Evolutionary conservation across 1,284 basidiomycete genomes (phyloP).

Genomic region (Ustilago bromivora): DNA sequence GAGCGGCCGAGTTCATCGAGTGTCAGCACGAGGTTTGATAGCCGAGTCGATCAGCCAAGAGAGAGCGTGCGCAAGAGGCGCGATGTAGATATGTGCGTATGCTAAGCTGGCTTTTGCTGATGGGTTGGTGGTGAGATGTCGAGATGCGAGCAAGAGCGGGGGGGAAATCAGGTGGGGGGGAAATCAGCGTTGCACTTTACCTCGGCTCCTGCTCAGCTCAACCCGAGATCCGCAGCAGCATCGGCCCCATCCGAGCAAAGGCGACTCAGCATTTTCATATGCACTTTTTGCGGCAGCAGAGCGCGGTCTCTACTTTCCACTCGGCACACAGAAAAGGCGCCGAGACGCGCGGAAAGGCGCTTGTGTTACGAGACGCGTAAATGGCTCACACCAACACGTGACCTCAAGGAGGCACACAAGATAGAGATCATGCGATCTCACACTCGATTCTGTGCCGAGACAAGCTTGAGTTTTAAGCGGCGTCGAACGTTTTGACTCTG

Average conservation of each 20-base stretch:
- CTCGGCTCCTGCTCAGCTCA: no score
- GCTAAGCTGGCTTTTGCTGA: no score
- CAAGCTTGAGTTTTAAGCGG: not conserved
- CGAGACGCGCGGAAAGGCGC: not conserved
- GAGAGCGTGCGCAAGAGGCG: not conserved
- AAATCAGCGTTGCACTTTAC: no score
- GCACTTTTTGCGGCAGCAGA: slow-evolving; percentile 1
- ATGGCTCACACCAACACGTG: slow-evolving; percentile 8
- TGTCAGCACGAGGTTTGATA: not conserved
- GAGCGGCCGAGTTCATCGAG: slow-evolving; percentile 42
- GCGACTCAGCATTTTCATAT: slow-evolving; percentile 6
- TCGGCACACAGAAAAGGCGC: not conserved
- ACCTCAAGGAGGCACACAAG: not conserved
- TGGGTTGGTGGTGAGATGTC: not conserved
- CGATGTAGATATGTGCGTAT: no score
- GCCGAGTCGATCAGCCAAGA: not conserved
- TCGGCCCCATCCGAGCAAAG: slow-evolving; percentile 5
- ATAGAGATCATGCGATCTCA: not conserved
- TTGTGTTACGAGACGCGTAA: slow-evolving; percentile 14
- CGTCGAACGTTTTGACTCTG: not conserved
- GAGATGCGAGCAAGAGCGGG: not conserved
- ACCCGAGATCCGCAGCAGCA: not conserved
- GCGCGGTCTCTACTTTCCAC: slow-evolving; percentile 3
- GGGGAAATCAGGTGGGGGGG: no score
- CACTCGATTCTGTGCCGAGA: not conserved